These are phyloP conservation scores for Penicillium nordicum DNA, from an alignment of 2,329 filamentous ascomycete genomes.

Conservation along the genomic window DNA sequence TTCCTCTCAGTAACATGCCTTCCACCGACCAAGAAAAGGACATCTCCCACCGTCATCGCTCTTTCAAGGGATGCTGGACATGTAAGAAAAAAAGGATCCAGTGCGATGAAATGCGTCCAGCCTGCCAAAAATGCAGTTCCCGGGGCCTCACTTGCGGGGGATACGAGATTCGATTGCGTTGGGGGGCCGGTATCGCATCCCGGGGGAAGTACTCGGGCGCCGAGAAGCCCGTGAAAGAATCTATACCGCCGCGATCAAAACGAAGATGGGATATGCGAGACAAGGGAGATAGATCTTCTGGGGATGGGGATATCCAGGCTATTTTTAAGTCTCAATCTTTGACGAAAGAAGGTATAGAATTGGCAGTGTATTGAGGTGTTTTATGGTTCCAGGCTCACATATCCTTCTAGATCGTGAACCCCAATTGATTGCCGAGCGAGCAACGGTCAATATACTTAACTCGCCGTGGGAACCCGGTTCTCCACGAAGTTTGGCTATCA, in stretches of 20 bases:
- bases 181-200: slow-evolving; percentile 24
- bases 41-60: slow-evolving; percentile 15
- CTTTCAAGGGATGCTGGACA: slow-evolving; percentile 26
- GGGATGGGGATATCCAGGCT: slow-evolving; percentile 12
- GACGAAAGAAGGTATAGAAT: slow-evolving; percentile 11
- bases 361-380: not conserved
- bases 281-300: slow-evolving; percentile 5
- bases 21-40: slow-evolving; percentile 12
- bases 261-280: slow-evolving; percentile 21
- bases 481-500: slow-evolving; percentile 7
- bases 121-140: slow-evolving; percentile 15
- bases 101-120: slow-evolving; percentile 21
- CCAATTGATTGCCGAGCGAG: slow-evolving; percentile 3
- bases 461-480: slow-evolving; percentile 5
- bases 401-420: not conserved
- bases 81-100: slow-evolving; percentile 24
- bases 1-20: slow-evolving; percentile 2
- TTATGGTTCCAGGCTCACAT: not conserved
- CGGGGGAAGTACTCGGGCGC: slow-evolving; percentile 22
- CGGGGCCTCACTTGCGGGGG: slow-evolving; percentile 19
- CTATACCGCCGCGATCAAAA: slow-evolving; percentile 19
- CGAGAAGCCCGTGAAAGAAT: slow-evolving; percentile 22
- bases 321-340: slow-evolving; percentile 2
- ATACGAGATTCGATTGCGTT: slow-evolving; percentile 23
- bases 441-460: slow-evolving; percentile 23